Evolutionary conservation across 208 protist species (phyloP), one percentile per base, ranked within the genome.

Genomic region (Eutreptiella sp.): DNA sequence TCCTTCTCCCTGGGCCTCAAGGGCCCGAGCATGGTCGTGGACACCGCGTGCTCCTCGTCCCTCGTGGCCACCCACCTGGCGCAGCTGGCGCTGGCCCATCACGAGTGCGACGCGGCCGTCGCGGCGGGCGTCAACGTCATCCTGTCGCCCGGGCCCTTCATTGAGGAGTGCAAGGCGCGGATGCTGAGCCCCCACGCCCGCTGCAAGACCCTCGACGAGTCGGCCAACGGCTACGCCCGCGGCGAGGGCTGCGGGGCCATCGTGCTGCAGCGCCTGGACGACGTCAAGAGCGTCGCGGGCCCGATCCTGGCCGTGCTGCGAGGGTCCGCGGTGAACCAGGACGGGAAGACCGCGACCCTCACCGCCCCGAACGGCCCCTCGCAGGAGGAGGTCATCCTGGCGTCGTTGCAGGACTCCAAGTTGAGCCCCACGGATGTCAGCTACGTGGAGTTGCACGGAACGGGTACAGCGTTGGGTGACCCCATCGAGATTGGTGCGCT

Each of bases 1-100:
- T 76, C 81, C 1, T 83, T 72, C 53, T 29, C 35, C 16, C 69
- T 73, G 35, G 80, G 78, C 52, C 68, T 85, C 19, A 42, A 50
- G 9, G 84, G 84, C 0, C 73, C 81, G 7, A 70, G 55, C n/a
- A 7, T 87, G 23, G 61, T 63, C 11, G 19, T 83, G 5, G 84
- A 90, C 57, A 87, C 83, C 4, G 84, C 84, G 11, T 90, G 84
- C 60, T 83, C 76, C 5, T 75, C 70, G 0, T 77, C 84, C 5
- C 66, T 90, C 2, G 73, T 81, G 4, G 82, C 84, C 4, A 16
- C 78, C 11, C 68, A 89, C 57, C 32, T 79, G 3, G 84, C 73
- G 4, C 34, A n/a, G 29, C 4, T 60, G 31, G 58, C 50, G 31
- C 19, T 90, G n/a, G 43, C 21, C 21, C 21, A 24, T 11, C 31